These are phyloP conservation scores for Nigrospora oryzae DNA, from an alignment of 2,329 filamentous ascomycete species.

Conservation along the genomic window DNA sequence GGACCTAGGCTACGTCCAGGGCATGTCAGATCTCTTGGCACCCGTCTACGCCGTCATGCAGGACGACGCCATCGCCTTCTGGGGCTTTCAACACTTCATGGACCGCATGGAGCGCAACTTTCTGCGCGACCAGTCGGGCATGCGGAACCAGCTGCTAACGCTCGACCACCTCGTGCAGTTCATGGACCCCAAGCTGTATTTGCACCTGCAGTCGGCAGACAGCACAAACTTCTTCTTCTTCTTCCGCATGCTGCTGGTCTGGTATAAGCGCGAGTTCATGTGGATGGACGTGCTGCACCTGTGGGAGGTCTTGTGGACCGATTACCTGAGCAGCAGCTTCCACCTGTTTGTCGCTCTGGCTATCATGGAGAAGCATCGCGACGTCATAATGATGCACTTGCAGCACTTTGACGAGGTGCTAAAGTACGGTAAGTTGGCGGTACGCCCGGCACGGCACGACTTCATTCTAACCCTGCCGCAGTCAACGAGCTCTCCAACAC, in stretches of 20 bases:
- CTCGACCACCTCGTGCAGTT: constrained; percentile 94
- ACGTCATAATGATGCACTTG: constrained; percentile 91
- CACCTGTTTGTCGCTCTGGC: constrained; percentile 91
- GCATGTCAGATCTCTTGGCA: constrained; percentile 94
- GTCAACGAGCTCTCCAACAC: constrained; percentile 92
- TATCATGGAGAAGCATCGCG: constrained; percentile 91
- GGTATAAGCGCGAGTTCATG: constrained; percentile 96
- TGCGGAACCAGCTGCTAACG: constrained; percentile 84
- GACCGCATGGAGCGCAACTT: constrained; percentile 97
- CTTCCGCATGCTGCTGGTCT: constrained; percentile 97
- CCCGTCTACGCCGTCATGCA: constrained; percentile 96
- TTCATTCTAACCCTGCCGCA: constrained; percentile 21
- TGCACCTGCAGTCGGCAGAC: constrained; percentile 81
- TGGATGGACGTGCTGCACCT: constrained; percentile 81
- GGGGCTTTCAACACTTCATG: constrained; percentile 96
- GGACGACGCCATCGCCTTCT: constrained; percentile 94
- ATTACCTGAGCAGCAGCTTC: constrained; percentile 81
- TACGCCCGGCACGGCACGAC: background rate
- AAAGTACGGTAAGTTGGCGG: constrained; percentile 68
- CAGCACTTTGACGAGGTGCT: constrained; percentile 94
- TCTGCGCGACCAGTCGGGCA: constrained; percentile 88
- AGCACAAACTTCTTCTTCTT: constrained; percentile 99
- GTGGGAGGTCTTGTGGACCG: constrained; percentile 94
- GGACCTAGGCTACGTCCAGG: constrained; percentile 92
- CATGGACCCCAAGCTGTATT: constrained; percentile 90